Base-by-base conservation (phyloP, 352 stramenopile genomes). In the Blastocystis hominis region DNA sequence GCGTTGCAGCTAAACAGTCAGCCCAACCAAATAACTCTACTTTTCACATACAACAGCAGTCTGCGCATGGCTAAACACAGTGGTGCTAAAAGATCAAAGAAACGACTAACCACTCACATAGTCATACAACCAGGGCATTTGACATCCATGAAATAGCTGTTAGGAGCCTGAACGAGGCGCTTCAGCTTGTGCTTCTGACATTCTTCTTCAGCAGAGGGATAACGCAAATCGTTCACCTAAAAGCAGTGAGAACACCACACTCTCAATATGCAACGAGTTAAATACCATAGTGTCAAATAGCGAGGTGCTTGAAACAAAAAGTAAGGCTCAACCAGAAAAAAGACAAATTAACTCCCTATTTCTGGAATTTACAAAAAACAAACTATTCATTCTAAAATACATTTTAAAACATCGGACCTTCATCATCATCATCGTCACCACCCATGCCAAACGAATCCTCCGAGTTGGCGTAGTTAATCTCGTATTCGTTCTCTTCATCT, bases 71-170 rank as follows among this genome's bases (percentile, higher is more conserved):
- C 92, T 97, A 92, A 99, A 99, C 76, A 99, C 96, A 72, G 96
- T 98, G 56, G 96, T 99, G 91, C 91, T 93, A 86, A 34, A n/a
- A 0, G 20, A 75, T 69, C 50, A 84, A 15, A 50, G 1, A 17
- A 42, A 0, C 50, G 38, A 38, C 42, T 66, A 46, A n/a, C 75
- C 54, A 50, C 47, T 24, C 46, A 93, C 91, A 99, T 99, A 93
- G 98, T 97, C 92, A 98, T 98, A 94, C 97, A 99, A 90, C 96
- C 96, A 63, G 95, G 96, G 93, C 97, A 99, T 92, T 98, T 99
- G 88, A 99, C 97, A 91, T 99, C 97, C 95, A 98, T 97, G 91
- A 97, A 98, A 92, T 97, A 98, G 89, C 93, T 97, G 94, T 99
- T 99, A 72, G 97, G 97, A 86, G 93, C 94, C 93, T 99, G 97